phyloP scores from a whole-genome alignment of 2,329 filamentous ascomycete genomes.

The Plenodomus tracheiphilus region DNA sequence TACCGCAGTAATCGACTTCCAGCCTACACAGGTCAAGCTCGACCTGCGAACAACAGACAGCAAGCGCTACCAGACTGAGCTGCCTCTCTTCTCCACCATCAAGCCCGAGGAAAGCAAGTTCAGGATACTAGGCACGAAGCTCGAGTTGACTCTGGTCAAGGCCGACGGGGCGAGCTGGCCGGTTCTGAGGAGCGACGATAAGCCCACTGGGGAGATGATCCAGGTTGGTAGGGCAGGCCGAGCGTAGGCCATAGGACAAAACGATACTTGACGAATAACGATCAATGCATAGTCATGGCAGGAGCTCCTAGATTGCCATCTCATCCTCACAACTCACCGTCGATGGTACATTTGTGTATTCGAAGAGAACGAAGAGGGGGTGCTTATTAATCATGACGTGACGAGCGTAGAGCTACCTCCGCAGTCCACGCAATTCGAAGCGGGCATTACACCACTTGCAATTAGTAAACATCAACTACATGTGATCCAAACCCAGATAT shows the following conservation, averaged over 20 bases:
- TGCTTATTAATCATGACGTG: slow-evolving; percentile 34
- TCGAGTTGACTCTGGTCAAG: slow-evolving; percentile 76
- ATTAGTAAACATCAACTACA: slow-evolving; percentile 29
- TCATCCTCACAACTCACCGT: neutral
- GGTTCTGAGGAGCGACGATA: slow-evolving; percentile 78
- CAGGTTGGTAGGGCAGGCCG: slow-evolving; percentile 78
- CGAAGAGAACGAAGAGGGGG: slow-evolving; percentile 4
- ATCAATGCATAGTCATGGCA: slow-evolving; percentile 5
- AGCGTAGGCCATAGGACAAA: slow-evolving; percentile 17
- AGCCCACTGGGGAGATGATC: slow-evolving; percentile 75
- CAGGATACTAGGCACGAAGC: slow-evolving; percentile 85
- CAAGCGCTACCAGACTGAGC: slow-evolving; percentile 76
- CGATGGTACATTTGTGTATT: neutral
- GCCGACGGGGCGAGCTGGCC: slow-evolving; percentile 82
- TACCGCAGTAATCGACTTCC: slow-evolving; percentile 72
- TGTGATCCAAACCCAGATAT: neutral
- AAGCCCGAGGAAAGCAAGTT: slow-evolving; percentile 74
- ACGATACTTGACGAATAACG: slow-evolving; percentile 6
- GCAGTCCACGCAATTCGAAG: slow-evolving; percentile 23
- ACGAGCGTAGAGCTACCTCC: slow-evolving; percentile 20
- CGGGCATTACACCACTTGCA: slow-evolving; percentile 22
- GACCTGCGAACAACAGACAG: slow-evolving; percentile 85
- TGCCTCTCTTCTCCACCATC: slow-evolving; percentile 78
- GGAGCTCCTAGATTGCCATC: neutral
- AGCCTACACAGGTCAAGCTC: slow-evolving; percentile 65